Base-by-base conservation (phyloP, 2,329 filamentous ascomycete genomes). In the Penicillium sp. region DNA sequence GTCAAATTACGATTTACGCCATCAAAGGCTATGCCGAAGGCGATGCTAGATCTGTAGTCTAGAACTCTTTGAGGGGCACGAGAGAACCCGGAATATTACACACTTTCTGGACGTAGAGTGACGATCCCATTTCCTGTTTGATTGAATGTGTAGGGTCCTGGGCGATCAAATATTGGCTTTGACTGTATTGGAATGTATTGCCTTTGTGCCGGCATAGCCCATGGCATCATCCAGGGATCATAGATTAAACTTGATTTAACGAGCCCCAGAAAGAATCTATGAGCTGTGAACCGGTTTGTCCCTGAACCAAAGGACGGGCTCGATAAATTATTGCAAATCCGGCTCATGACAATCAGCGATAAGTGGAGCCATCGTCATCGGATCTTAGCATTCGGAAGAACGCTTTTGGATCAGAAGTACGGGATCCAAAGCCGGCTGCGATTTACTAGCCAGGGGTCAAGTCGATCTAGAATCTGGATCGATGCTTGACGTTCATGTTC, bases 341-440 rank as follows among this genome's bases (percentile, higher is more conserved):
- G 40, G 27, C 7, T 13, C 40, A n/a, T 31, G 31, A 15, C 23
- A 25, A 47, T 28, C 18, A 4, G 28, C 31, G 32, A 39, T 18
- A 31, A 47, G 45, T 47, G 45, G 45, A 35, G 24, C 39, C 18
- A 25, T 25, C n/a, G 20, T 29, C 29, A 47, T 42, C 23, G 13
- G 45, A 47, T 47, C 45, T 42, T 24, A 27, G 15, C 7, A 23
- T 37, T 37, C 9, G 15, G 33, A 37, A 37, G n/a, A 12, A 15
- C 3, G 18, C 7, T 40, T n/a, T 40, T 27, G 38, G 27, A 2
- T 15, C 33, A 8, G 20, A 6, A 24, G 44, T 9, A 28, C 27
- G 27, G 27, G 10, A 23, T 23, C 20, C 4, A 23, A 23, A 4
- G 15, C 38, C 20, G 18, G 29, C 39, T 47, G 29, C 23, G 20